These are phyloP conservation scores for Diaporthe sp. DNA, from an alignment of 2,329 filamentous ascomycete species.

Conservation along the genomic window DNA sequence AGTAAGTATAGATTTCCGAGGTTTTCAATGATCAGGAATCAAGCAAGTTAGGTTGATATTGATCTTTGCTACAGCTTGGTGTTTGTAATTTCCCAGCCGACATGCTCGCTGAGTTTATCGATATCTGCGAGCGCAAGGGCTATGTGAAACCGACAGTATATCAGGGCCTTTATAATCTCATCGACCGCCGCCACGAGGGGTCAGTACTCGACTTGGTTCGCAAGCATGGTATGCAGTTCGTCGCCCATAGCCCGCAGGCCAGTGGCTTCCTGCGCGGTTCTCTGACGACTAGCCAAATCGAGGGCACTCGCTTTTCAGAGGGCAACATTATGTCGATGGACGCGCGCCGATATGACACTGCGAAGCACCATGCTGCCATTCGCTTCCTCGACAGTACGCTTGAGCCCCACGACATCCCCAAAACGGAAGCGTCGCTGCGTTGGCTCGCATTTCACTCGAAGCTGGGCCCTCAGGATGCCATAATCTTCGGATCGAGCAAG, in stretches of 20 bases:
- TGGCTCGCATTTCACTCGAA: background rate
- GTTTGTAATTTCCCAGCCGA: background rate
- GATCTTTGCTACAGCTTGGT: background rate
- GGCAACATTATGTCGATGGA: constrained; percentile 2
- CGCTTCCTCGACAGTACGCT: background rate
- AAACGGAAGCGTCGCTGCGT: background rate
- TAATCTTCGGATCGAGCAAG: background rate
- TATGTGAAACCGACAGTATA: background rate
- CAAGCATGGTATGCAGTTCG: background rate
- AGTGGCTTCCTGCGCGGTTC: constrained; percentile 9
- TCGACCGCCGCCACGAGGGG: background rate
- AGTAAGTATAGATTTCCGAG: background rate
- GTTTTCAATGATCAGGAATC: background rate
- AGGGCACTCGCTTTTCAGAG: background rate
- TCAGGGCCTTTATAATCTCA: background rate
- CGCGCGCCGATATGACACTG: background rate
- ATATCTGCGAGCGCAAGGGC: constrained; percentile 45
- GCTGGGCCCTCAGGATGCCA: background rate
- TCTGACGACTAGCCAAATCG: background rate
- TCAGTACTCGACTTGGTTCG: background rate
- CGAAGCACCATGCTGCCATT: background rate
- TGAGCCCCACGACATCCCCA: background rate
- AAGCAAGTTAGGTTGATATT: background rate
- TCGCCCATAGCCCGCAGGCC: background rate
- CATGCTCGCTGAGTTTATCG: constrained; percentile 53